Evolutionary conservation across 352 stramenopile species (phyloP).

Genomic region (Phytophthora lateralis): DNA sequence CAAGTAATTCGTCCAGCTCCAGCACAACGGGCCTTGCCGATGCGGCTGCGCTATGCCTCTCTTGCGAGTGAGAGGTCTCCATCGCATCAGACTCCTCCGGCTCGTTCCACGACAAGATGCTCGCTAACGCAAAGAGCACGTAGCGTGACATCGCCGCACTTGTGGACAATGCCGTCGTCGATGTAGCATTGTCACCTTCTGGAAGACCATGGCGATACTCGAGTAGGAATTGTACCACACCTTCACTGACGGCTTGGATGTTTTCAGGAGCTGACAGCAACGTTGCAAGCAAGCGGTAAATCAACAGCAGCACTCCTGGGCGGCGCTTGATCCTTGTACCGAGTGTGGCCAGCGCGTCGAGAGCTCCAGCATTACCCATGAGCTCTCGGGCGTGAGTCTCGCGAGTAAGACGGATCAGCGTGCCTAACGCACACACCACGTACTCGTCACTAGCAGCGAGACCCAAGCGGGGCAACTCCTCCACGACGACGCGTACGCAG

Average conservation of each 20-base stretch:
- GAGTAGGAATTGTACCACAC: conserved; percentile 65
- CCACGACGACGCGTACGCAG: conserved; percentile 50
- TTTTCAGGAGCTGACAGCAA: conserved; percentile 55
- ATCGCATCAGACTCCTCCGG: conserved; percentile 18
- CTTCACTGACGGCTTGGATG: conserved; percentile 45
- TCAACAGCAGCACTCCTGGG: conserved; percentile 26
- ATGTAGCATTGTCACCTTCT: neutral
- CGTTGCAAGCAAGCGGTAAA: conserved; percentile 61
- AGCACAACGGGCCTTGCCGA: conserved; percentile 7
- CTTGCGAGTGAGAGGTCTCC: conserved; percentile 1
- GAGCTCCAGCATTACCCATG: conserved; percentile 41
- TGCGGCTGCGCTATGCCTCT: neutral
- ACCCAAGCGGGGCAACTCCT: conserved; percentile 43
- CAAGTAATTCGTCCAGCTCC: conserved; percentile 52
- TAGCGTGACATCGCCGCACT: conserved; percentile 51
- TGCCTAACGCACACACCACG: conserved; percentile 47
- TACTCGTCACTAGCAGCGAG: conserved; percentile 32
- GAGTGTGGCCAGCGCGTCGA: conserved; percentile 49
- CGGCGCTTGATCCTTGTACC: conserved; percentile 14
- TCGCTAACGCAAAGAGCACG: conserved; percentile 63
- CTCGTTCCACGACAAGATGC: conserved; percentile 68
- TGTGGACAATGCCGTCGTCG: neutral
- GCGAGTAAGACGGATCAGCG: conserved; percentile 39
- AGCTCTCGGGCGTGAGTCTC: conserved; percentile 43
- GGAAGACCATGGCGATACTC: conserved; percentile 41